phyloP scores from a whole-genome alignment of 2,329 filamentous ascomycete genomes.

The Akanthomyces lecanii region DNA sequence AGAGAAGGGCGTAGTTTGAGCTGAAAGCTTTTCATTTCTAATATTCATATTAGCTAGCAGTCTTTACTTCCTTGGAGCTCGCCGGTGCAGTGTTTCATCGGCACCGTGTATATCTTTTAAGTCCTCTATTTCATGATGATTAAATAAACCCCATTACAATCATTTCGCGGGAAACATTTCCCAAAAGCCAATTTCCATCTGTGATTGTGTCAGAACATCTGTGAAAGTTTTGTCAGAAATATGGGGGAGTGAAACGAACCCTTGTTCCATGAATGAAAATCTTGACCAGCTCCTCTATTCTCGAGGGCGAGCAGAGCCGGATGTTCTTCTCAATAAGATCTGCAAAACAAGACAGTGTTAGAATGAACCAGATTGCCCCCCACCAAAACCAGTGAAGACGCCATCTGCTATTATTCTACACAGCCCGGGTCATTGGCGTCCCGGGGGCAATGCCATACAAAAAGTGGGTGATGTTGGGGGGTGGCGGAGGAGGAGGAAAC shows the following conservation, averaged over 20 bases:
- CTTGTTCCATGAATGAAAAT: constrained; percentile 88
- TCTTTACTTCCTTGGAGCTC: neutral
- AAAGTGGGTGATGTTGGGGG: neutral
- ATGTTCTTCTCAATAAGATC: constrained; percentile 74
- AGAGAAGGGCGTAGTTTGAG: neutral
- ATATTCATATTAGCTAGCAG: constrained; percentile 7
- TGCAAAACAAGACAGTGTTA: constrained; percentile 28
- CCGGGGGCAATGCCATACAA: too few relatives aligned
- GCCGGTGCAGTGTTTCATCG: neutral
- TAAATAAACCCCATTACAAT: neutral
- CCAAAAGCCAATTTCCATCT: constrained; percentile 55
- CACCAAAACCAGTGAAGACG: too few relatives aligned
- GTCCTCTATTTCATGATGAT: neutral
- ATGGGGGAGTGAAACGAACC: constrained; percentile 42
- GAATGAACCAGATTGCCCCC: neutral
- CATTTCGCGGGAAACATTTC: constrained; percentile 45
- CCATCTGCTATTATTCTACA: too few relatives aligned
- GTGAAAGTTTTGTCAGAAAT: neutral
- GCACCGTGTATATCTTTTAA: neutral
- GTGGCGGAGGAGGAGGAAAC: constrained; percentile 22
- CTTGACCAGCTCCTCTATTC: constrained; percentile 76
- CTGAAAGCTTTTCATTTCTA: neutral
- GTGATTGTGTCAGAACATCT: neutral
- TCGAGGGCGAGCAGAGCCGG: constrained; percentile 63
- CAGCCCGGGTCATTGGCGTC: too few relatives aligned